These are phyloP conservation scores for Purshia tridentata DNA, from an alignment of 306 rosid species.

Conservation along the genomic window DNA sequence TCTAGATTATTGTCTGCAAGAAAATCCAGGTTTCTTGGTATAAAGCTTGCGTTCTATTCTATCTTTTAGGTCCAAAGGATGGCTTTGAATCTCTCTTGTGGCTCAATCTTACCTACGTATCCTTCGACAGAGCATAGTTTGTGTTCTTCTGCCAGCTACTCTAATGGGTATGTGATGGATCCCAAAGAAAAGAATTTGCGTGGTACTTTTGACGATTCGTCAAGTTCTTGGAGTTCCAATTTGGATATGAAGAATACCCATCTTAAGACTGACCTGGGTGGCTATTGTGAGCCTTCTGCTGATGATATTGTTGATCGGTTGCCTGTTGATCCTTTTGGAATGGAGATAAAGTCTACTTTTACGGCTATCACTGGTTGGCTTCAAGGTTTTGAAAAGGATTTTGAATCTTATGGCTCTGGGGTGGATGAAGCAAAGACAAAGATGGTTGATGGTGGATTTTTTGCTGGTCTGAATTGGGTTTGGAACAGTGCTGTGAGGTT, in stretches of 20 bases:
- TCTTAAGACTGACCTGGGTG: slow-evolving; percentile 27
- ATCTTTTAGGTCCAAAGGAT: slow-evolving; percentile 3
- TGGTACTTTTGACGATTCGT: slow-evolving; percentile 15
- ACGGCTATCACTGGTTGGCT: slow-evolving; percentile 51
- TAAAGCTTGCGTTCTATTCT: slow-evolving; percentile 17
- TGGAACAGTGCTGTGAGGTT: slow-evolving; percentile 41
- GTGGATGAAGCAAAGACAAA: slow-evolving; percentile 31
- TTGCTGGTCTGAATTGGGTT: slow-evolving; percentile 46
- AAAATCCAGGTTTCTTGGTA: slow-evolving; percentile 10
- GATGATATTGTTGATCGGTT: slow-evolving; percentile 56
- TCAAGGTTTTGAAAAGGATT: slow-evolving; percentile 37
- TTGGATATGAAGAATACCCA: slow-evolving; percentile 23
- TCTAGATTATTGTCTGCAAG: background rate
- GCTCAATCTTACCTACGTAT: slow-evolving; percentile 14
- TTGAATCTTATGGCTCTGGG: slow-evolving; percentile 31
- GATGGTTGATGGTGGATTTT: slow-evolving; percentile 30
- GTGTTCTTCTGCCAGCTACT: slow-evolving; percentile 13
- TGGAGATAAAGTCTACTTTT: slow-evolving; percentile 48
- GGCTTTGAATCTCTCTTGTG: slow-evolving; percentile 36
- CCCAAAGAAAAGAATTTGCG: slow-evolving; percentile 22
- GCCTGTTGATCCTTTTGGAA: slow-evolving; percentile 69
- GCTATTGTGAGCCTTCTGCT: slow-evolving; percentile 20
- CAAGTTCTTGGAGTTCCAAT: slow-evolving; percentile 23
- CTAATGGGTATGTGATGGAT: slow-evolving; percentile 33
- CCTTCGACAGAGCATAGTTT: slow-evolving; percentile 24